Percentiles rank a stretch among this genome's conserved stretches.
Evolutionary conservation across 2,329 filamentous ascomycete genomes (phyloP).

Genomic region (Xylariaceae sp.): DNA sequence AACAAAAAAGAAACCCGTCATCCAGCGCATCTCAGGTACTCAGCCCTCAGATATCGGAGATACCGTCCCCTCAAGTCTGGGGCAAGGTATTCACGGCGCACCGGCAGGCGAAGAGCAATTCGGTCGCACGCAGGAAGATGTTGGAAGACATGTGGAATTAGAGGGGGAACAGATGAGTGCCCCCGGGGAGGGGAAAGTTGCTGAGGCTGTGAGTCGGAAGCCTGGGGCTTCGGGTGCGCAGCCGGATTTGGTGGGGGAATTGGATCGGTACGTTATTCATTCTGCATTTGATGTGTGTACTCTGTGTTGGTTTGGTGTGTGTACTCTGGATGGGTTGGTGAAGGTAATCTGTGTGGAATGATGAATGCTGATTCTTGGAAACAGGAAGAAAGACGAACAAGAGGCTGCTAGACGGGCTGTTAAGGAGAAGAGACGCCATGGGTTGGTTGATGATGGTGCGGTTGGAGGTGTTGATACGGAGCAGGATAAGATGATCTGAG

Average conservation of each 20-base stretch:
- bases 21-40: slow-evolving; percentile 20
- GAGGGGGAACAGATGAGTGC: slow-evolving; percentile 31
- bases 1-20: slow-evolving; percentile 14
- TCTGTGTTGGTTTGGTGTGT: background rate
- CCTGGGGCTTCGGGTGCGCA: slow-evolving; percentile 27
- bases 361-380: background rate
- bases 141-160: slow-evolving; percentile 23
- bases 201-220: slow-evolving; percentile 25
- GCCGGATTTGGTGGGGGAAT: slow-evolving; percentile 30
- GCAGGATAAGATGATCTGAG: slow-evolving; percentile 2
- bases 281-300: too few species aligned
- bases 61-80: slow-evolving; percentile 28
- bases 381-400: slow-evolving; percentile 31
- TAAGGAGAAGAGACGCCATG: slow-evolving; percentile 27
- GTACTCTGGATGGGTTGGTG: background rate
- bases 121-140: slow-evolving; percentile 22
- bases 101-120: slow-evolving; percentile 24
- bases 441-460: slow-evolving; percentile 22
- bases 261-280: slow-evolving; percentile 28
- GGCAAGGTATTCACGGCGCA: slow-evolving; percentile 25
- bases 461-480: slow-evolving; percentile 23
- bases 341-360: background rate
- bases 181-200: slow-evolving; percentile 29
- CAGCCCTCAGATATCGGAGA: slow-evolving; percentile 18
- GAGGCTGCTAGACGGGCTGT: slow-evolving; percentile 23